A percentile compares a stretch with the other conserved stretches of the same genome.
Evolutionary conservation across 2,329 filamentous ascomycete genomes (phyloP).

Genomic region (Calonectria crousiana): DNA sequence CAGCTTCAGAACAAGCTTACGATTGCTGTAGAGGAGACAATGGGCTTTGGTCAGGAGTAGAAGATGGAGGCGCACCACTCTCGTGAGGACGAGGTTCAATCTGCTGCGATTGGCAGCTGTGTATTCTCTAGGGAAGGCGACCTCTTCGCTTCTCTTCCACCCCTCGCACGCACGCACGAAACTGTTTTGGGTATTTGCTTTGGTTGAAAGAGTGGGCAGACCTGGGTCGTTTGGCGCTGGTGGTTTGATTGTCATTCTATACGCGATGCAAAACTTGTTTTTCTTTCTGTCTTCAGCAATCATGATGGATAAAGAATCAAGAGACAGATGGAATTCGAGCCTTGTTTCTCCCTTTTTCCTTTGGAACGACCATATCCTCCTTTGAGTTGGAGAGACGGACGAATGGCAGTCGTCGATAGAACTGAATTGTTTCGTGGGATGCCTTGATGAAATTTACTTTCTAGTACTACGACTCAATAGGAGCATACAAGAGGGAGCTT

Average conservation of each 20-base stretch:
- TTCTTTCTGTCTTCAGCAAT: slow-evolving; percentile 26
- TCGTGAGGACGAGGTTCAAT: slow-evolving; percentile 29
- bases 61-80: slow-evolving; percentile 34
- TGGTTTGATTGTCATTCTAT: slow-evolving; percentile 42
- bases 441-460: slow-evolving; percentile 24
- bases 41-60: slow-evolving; percentile 98
- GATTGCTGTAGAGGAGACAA: slow-evolving; percentile 97
- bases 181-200: slow-evolving; percentile 49
- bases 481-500: slow-evolving; percentile 20
- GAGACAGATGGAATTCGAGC: slow-evolving; percentile 23
- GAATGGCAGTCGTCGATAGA: slow-evolving; percentile 11
- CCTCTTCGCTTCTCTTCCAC: slow-evolving; percentile 30
- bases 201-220: slow-evolving; percentile 47
- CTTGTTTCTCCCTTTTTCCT: slow-evolving; percentile 5
- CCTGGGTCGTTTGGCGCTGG: slow-evolving; percentile 49
- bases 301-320: slow-evolving; percentile 28
- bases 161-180: slow-evolving; percentile 34
- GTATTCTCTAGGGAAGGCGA: slow-evolving; percentile 33
- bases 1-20: slow-evolving; percentile 89
- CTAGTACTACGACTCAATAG: slow-evolving; percentile 13
- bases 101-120: slow-evolving; percentile 27
- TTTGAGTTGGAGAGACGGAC: not conserved
- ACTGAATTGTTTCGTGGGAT: slow-evolving; percentile 23
- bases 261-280: slow-evolving; percentile 41
- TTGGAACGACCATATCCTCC: not conserved